A percentile compares a stretch with the other conserved stretches of the same genome.
Evolutionary conservation across 371 early-diverging fungal genomes (phyloP).

Genomic region (Apophysomyces trapeziformis): DNA sequence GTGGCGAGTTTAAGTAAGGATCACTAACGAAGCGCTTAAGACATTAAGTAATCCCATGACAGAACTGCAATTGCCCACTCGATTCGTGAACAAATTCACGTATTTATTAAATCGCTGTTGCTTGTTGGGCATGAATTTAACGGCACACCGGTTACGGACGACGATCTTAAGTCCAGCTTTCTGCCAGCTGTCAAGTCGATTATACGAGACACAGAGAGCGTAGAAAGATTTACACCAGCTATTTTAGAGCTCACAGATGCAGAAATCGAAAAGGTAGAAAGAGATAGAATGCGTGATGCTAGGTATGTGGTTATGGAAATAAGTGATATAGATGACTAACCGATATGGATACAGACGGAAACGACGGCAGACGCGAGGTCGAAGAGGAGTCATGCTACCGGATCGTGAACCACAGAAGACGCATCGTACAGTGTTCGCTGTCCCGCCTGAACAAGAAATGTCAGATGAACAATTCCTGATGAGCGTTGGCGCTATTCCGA

Average conservation of each 20-base stretch:
- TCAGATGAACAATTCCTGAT: conserved; percentile 45
- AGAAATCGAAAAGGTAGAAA: conserved; percentile 80
- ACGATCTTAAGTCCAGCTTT: conserved; percentile 72
- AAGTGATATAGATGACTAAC: neutral
- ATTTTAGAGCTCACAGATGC: conserved; percentile 70
- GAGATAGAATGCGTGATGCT: conserved; percentile 77
- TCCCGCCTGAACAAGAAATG: conserved; percentile 46
- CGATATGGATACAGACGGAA: conserved; percentile 60
- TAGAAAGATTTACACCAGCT: conserved; percentile 68
- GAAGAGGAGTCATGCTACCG: conserved; percentile 68
- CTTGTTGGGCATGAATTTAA: conserved; percentile 81
- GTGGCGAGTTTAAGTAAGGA: conserved; percentile 78
- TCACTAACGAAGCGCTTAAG: neutral
- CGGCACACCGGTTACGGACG: conserved; percentile 69
- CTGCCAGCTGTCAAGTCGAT: conserved; percentile 64
- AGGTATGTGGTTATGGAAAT: conserved; percentile 25
- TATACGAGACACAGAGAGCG: conserved; percentile 52
- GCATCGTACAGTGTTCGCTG: conserved; percentile 42
- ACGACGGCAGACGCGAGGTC: conserved; percentile 80
- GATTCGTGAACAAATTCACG: conserved; percentile 93
- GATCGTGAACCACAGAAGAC: conserved; percentile 69
- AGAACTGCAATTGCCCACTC: conserved; percentile 91
- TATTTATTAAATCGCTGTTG: conserved; percentile 79
- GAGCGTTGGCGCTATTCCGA: conserved; percentile 21
- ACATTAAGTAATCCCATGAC: conserved; percentile 15